Evolutionary conservation across 129 eudicot genomes (phyloP), one percentile per base, ranked within the genome.

Genomic region (Silybum marianum): DNA sequence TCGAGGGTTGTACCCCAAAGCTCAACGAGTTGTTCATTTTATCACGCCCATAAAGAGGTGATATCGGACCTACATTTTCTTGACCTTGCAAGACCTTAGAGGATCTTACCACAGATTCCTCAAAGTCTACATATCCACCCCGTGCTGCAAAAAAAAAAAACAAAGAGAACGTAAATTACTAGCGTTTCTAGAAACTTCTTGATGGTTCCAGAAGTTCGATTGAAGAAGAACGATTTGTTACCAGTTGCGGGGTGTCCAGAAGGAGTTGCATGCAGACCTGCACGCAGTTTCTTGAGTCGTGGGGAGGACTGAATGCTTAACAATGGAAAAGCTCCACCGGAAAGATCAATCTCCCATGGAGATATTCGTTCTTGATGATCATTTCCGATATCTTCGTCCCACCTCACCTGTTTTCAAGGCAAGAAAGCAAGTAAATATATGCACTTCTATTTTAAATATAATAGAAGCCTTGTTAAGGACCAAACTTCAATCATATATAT

Each of bases 31-130:
- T 86, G 88, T 87, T 90, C 77, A 85, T 83, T 67, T 85, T 85
- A 75, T 92, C 97, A 89, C 89, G 46, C 71, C 89, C 87, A 65
- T 77, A 85, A 39, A 83, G 92, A 83, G 92, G 87, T 86, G 97
- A 90, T 73, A 84, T 34, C 26, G 89, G 89, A 88, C 96, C 92
- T 70, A 90, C 21, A 87, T 94, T 94, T 94, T 94, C 98, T 94
- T 94, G 98, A 94, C 98, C 98, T 94, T 94, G 98, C 98, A 94
- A 94, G 98, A 94, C 98, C 98, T 94, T 90, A 83, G 96, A 89
- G 97, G 96, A 92, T 88, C 97, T 89, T 25, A 78, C 12, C 9
- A 87, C 46, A 18, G 98, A 90, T 74, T 88, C 96, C 97, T 90
- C 97, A 88, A 90, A 94, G 96, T 92, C 97, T 84, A 89, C 85